A percentile compares a stretch with the other conserved stretches of the same genome.
Conservation (phyloP, 495 filamentous ascomycete genomes). For the Penicillium verhagenii region DNA sequence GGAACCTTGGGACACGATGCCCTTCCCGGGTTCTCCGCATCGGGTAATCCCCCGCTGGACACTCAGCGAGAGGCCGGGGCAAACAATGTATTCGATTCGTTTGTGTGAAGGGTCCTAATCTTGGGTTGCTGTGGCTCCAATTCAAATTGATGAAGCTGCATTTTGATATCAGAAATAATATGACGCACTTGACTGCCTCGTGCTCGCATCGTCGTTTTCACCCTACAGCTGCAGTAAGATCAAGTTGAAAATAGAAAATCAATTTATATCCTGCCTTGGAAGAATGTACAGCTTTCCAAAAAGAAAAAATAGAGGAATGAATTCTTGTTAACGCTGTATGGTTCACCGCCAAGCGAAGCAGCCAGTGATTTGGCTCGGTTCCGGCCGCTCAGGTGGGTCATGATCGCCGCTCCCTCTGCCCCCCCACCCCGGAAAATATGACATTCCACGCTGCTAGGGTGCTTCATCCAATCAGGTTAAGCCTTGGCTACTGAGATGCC, state of each 20-base stretch:
- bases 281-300: neutral
- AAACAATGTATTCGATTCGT: neutral
- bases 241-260: neutral
- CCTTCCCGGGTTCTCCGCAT: slow-evolving; percentile 7
- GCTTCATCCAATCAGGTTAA: neutral
- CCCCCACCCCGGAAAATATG: too few relatives aligned
- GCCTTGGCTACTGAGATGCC: neutral
- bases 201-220: neutral
- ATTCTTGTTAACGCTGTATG: neutral
- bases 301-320: neutral
- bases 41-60: neutral
- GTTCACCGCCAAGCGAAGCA: neutral
- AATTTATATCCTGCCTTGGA: neutral
- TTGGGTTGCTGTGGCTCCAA: neutral
- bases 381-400: neutral
- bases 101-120: neutral
- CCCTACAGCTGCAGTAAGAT: neutral
- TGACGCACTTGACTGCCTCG: neutral
- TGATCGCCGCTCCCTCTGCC: neutral
- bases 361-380: neutral
- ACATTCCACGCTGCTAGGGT: neutral
- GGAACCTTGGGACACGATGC: too few relatives aligned
- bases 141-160: neutral
- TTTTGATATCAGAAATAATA: neutral
- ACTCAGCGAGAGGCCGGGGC: neutral